A percentile compares a stretch with the other conserved stretches of the same genome.
Evolutionary conservation across 73 alveolate species (phyloP).

Genomic region (Paramecium octaurelia): DNA sequence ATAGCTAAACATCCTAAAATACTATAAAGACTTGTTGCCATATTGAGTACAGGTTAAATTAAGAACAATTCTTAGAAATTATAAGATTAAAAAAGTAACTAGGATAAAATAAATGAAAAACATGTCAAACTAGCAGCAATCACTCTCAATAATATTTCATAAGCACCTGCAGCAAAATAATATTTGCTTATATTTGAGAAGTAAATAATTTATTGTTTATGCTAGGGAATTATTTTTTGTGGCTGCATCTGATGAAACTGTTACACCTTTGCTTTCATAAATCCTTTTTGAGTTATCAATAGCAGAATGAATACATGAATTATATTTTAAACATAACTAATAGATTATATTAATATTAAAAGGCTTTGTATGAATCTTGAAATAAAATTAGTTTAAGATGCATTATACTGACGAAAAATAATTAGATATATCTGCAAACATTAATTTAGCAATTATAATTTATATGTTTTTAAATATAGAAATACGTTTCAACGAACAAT

Average conservation of each 20-base stretch:
- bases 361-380: not conserved
- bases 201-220: not conserved
- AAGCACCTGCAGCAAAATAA: slow-evolving; percentile 54
- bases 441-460: not conserved
- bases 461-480: not conserved
- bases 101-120: slow-evolving; percentile 51
- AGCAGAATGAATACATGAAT: not conserved
- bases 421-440: not conserved
- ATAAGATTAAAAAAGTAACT: not conserved
- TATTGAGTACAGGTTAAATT: slow-evolving; percentile 24
- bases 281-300: slow-evolving; percentile 48
- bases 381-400: not conserved
- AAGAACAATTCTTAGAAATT: not conserved
- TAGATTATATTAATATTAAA: not conserved
- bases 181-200: slow-evolving; percentile 41
- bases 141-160: slow-evolving; percentile 43
- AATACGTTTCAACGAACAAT: not conserved
- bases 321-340: not conserved
- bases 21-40: slow-evolving; percentile 44
- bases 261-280: slow-evolving; percentile 50
- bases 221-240: slow-evolving; percentile 52
- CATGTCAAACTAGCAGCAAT: slow-evolving; percentile 56
- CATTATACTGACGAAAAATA: too few relatives aligned
- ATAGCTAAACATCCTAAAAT: slow-evolving; percentile 58
- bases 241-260: slow-evolving; percentile 64